Conservation (phyloP, 2,329 filamentous ascomycete species). For the Pseudocercospora macadamiae region DNA sequence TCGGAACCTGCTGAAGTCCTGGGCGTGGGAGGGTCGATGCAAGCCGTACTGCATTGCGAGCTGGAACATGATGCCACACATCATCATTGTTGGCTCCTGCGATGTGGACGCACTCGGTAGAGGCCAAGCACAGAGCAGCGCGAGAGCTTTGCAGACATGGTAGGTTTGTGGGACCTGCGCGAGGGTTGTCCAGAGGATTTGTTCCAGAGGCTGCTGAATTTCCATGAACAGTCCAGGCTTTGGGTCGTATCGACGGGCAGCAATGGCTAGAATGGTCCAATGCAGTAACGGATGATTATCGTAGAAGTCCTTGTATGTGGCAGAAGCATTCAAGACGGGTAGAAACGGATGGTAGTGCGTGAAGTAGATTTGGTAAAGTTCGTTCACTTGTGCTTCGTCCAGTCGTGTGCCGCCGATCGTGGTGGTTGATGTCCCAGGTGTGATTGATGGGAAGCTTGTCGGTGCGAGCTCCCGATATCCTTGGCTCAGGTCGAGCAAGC, state of each 20-base stretch:
- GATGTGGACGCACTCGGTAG: conserved; percentile 79
- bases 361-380: conserved; percentile 76
- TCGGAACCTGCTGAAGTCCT: conserved; percentile 74
- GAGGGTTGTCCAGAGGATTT: conserved; percentile 76
- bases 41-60: conserved; percentile 81
- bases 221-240: conserved; percentile 68
- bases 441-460: conserved; percentile 53
- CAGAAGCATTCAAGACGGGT: conserved; percentile 70
- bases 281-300: conserved; percentile 79
- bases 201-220: conserved; percentile 66
- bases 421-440: conserved; percentile 61
- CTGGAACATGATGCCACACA: conserved; percentile 85
- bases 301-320: conserved; percentile 61
- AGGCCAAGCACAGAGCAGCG: conserved; percentile 79
- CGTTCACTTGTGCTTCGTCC: conserved; percentile 47
- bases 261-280: conserved; percentile 79
- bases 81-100: conserved; percentile 78
- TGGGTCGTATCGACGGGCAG: conserved; percentile 68
- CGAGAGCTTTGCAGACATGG: conserved; percentile 79
- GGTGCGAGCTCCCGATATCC: conserved; percentile 43
- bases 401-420: conserved; percentile 56
- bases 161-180: conserved; percentile 77
- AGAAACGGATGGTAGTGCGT: conserved; percentile 75
- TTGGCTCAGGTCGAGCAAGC: conserved; percentile 43
- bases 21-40: conserved; percentile 77